Base-by-base conservation (phyloP, 2,329 filamentous ascomycete species). In the Arthrobotrys entomopaga region DNA sequence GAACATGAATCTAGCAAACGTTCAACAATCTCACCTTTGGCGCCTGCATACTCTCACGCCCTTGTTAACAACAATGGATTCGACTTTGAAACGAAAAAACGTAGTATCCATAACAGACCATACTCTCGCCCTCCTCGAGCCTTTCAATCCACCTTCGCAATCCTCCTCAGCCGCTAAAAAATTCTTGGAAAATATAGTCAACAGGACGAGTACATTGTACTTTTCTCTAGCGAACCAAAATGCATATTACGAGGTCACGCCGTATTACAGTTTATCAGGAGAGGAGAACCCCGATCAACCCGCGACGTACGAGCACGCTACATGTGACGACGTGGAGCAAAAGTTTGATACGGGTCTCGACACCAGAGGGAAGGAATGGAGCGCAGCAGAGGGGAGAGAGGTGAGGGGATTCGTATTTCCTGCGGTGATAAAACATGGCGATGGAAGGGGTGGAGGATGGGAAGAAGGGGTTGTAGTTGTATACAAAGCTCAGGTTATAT, bases 261-360 rank as follows among this genome's bases (percentile, higher is more conserved):
- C 65, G 4, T 63, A 70, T 19, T 40, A 61, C 16, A 63, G 49
- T 38, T n/a, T 63, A 11, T 43, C 40, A 6, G 26, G 29, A n/a
- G 49, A 40, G 7, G 10, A 19, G 11, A 43, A 29, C 15, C 20
- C 26, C 2, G 57, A 61, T n/a, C 56, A 57, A 34, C 40, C 34
- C 2, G 65, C 65, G 15, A 48, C 49, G 40, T 70, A 61, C 34
- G 65, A 70, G 16, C 40, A 40, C 24, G 24, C 57, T 15, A 70
- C 46, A 7, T 70, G 65, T 34, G 65, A 70, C 13, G 65, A 70
- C 29, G 57, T 70, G 10, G 65, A 70, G 42, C 65, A 70, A 42
- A 56, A 34, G 29, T 70, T 34, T 16, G 65, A 70, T 13, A 48
- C 50, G n/a, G 65, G 65, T 10, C 61, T 49, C 5, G 65, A 63